Evolutionary conservation across 164 flowering plant genomes (phyloP), one percentile per base, ranked within the genome.

Genomic region (Paratinospora sagittata): DNA sequence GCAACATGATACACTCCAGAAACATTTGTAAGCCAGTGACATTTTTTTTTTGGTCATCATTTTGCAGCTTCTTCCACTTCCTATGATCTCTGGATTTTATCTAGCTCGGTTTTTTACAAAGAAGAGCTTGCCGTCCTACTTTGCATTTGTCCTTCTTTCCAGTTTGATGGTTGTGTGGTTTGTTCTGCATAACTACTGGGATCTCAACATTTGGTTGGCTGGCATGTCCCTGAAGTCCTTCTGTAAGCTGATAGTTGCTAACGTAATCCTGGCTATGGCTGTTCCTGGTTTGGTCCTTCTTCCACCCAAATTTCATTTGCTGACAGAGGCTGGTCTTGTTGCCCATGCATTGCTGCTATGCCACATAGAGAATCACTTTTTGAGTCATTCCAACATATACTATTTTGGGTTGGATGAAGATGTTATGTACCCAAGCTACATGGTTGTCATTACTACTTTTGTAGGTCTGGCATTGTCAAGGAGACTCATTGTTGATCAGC

Each of bases 391-490:
- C 33, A 88, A 81, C 82, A 80, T 92, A 47, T 92, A 88, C 74
- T 92, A 85, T 75, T 92, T 84, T 81, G 96, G 96, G 3, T 75
- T 92, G 68, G 99, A 95, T 63, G 99, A 95, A 34, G 97, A 92
- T 66, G 97, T 90, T 69, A 88, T 95, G 89, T 95, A 95, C 74
- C 99, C 99, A 0, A 95, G 97, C 79, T 95, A 95, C 78, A 89
- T 95, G 99, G 94, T 95, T 70, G 85, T 92, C 24, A 55, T 81
- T 74, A 92, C 99, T 45, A 90, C 97, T 45, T 77, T 85, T 70
- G 75, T 85, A 63, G 99, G 99, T 10, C 73, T 95, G 81, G 96
- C 93, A 72, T 58, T 95, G 79, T 88, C 85, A 69, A 88, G 96
- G 84, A 87, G 90, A 77, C 88, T 95, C 55, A 80, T 80, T 71